Base-by-base conservation (phyloP, 331 rosid genomes). In the Malus hybrid region DNA sequence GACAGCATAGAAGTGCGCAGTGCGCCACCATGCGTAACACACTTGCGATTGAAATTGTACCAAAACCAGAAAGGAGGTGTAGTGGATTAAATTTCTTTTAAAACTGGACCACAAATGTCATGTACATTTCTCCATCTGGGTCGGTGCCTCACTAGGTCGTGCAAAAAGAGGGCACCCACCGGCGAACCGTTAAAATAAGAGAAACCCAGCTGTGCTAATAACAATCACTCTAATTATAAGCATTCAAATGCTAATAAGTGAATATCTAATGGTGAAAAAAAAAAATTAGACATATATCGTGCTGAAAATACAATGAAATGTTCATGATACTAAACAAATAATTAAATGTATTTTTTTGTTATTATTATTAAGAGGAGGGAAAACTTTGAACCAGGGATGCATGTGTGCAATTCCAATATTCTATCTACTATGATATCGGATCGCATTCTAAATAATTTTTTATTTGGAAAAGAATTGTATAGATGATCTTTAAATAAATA, bases 361-460 rank as follows among this genome's bases (percentile, higher is more conserved):
- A 36, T 36, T 36, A 36, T 36, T 36, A 36, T 36, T 36, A 36
- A 8, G 44, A 36, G 11, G 11, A 36, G 11, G 3, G 9, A 36
- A 3, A 8, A 36, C 0, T 36, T 36, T 7, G 44, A 36, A 36
- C 3, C 0, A 0, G 1, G 1, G 4, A 36, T 36, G 11, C 0
- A 39, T 9, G 44, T 0, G 12, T 39, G 0, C 44, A 39, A 39
- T 1, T 0, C 0, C 2, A 34, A 34, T 6, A 34, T 2, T 36
- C 3, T 36, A 39, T 39, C 44, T 39, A 39, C 1, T 36, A 0
- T 0, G 11, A 36, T 36, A 8, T 36, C 3, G 3, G 0, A 8
- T 0, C 1, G 2, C 3, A 8, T 36, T 36, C 10, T 8, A 36
- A 36, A 36, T 36, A 36, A 36, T 36, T 8, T 8, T 36, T 36